Evolutionary conservation across 257 asterid genomes (phyloP).

Genomic region (Solanum raphanifolium): DNA sequence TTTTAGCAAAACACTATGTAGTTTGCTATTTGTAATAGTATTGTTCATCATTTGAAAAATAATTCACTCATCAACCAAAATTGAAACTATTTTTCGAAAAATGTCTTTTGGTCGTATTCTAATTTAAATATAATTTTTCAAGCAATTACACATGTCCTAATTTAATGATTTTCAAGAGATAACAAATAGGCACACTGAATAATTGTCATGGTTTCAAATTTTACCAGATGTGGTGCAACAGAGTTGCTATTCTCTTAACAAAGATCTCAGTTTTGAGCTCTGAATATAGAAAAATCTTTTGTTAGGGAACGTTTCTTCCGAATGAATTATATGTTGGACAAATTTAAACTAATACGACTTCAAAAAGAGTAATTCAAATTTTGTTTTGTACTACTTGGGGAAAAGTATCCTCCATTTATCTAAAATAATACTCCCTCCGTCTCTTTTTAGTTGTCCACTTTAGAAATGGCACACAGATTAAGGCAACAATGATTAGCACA

Average conservation of each 20-base stretch:
- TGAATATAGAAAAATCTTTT: no score
- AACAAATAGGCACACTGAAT: background rate
- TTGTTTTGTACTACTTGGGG: background rate
- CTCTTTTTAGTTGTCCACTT: no score
- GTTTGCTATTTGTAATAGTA: no score
- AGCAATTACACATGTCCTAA: background rate
- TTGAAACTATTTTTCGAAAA: background rate
- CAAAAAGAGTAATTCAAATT: no score
- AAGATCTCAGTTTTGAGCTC: no score
- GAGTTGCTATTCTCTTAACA: no score
- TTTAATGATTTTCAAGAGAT: background rate
- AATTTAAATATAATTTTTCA: background rate
- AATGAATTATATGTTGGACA: no score
- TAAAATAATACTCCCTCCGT: no score
- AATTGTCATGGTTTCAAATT: background rate
- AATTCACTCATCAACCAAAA: background rate
- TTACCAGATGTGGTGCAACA: background rate
- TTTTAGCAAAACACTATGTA: no score
- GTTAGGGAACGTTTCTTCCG: rapidly evolving
- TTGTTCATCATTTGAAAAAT: background rate
- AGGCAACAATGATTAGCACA: no score
- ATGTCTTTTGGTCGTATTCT: rapidly evolving
- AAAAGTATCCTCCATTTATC: background rate
- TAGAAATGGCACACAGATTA: no score
- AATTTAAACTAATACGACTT: no score